A percentile compares a stretch with the other conserved stretches of the same genome.
Evolutionary conservation across 2,329 filamentous ascomycete genomes (phyloP).

Genomic region (Neonectria punicea): DNA sequence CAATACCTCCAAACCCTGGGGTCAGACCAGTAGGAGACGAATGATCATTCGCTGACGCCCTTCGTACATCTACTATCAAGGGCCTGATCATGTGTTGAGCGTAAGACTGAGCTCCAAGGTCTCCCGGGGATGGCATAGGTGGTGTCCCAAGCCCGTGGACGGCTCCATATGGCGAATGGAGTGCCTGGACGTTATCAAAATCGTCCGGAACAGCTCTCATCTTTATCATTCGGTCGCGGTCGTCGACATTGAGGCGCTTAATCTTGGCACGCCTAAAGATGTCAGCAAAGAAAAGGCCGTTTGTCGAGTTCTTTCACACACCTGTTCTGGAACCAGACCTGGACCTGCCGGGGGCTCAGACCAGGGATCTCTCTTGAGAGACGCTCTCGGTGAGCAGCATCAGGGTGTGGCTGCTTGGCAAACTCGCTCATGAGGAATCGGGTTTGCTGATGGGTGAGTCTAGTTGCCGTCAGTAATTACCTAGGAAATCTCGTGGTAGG

Average conservation of each 20-base stretch:
- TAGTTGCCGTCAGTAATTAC: constrained; percentile 56
- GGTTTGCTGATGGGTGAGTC: constrained; percentile 96
- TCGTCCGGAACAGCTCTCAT: constrained; percentile 77
- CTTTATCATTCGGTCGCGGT: constrained; percentile 76
- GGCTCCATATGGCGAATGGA: constrained; percentile 74
- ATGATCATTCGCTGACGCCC: constrained; percentile 71
- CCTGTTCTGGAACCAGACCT: constrained; percentile 99
- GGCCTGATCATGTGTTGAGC: constrained; percentile 72
- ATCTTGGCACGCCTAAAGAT: constrained; percentile 72
- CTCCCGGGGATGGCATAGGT: constrained; percentile 60
- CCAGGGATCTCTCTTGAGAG: constrained; percentile 92
- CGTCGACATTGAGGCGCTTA: constrained; percentile 76
- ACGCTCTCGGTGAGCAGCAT: constrained; percentile 88
- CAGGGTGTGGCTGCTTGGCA: constrained; percentile 91
- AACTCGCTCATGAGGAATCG: constrained; percentile 98
- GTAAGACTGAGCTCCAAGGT: constrained; percentile 61
- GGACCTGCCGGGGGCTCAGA: constrained; percentile 89
- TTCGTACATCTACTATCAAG: constrained; percentile 74
- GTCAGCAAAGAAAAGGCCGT: constrained; percentile 24
- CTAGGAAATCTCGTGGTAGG: not conserved
- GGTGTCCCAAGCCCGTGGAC: constrained; percentile 62
- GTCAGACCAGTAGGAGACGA: constrained; percentile 74
- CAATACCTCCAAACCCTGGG: constrained; percentile 73
- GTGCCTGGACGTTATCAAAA: constrained; percentile 75
- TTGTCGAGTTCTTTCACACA: constrained; percentile 55